Conservation (phyloP, 1,284 basidiomycete genomes). For the Trichosporon sp. region DNA sequence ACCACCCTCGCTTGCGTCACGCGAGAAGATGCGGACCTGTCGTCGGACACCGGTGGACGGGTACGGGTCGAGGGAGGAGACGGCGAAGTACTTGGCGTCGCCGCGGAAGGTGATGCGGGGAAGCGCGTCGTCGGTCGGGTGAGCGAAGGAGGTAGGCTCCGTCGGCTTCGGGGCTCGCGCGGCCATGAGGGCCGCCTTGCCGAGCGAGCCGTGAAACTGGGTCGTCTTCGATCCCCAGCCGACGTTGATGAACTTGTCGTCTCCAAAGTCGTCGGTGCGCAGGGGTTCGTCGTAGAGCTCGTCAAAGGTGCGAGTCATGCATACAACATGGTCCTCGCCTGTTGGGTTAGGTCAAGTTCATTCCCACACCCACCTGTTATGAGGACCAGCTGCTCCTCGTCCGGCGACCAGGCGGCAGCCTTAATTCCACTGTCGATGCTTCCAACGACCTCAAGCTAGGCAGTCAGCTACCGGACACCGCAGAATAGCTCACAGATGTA, state of each 20-base stretch:
- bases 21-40: slow-evolving; percentile 71
- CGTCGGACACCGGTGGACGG: slow-evolving; percentile 48
- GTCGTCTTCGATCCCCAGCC: slow-evolving; percentile 98
- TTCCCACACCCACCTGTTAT: slow-evolving; percentile 59
- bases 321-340: slow-evolving; percentile 74
- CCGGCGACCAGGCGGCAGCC: slow-evolving; percentile 83
- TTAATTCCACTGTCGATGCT: slow-evolving; percentile 78
- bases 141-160: slow-evolving; percentile 46
- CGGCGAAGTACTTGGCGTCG: slow-evolving; percentile 81
- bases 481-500: slow-evolving; percentile 29
- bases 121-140: slow-evolving; percentile 63
- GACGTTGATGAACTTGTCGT: slow-evolving; percentile 87
- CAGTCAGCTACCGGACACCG: slow-evolving; percentile 20
- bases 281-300: slow-evolving; percentile 74
- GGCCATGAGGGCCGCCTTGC: slow-evolving; percentile 69
- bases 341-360: not conserved
- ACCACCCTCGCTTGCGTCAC: slow-evolving; percentile 50
- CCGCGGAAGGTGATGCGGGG: slow-evolving; percentile 88
- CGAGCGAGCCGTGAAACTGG: slow-evolving; percentile 94
- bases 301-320: slow-evolving; percentile 87
- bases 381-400: slow-evolving; percentile 76
- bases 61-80: slow-evolving; percentile 63
- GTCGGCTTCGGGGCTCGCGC: slow-evolving; percentile 53
- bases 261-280: slow-evolving; percentile 72
- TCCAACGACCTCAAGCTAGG: slow-evolving; percentile 68